phyloP scores from a whole-genome alignment of 2,329 filamentous ascomycete species.

The Calonectria leucothoes region DNA sequence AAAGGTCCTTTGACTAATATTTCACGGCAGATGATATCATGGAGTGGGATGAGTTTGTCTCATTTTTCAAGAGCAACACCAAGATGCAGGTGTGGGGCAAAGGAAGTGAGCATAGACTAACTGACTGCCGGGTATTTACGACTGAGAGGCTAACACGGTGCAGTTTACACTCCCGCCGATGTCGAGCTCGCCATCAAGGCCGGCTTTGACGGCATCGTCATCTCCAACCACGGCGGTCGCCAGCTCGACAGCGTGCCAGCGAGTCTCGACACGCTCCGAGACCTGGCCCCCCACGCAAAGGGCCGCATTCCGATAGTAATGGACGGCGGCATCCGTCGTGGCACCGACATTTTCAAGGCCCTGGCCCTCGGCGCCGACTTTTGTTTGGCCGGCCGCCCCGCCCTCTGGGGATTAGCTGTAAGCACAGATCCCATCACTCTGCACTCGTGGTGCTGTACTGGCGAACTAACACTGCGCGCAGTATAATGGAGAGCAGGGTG shows the following conservation, averaged over 20 bases:
- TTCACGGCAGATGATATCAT: background rate
- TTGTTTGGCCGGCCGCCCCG: slow-evolving; percentile 24
- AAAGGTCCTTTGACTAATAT: background rate
- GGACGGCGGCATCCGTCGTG: slow-evolving; percentile 51
- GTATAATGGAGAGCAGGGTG: slow-evolving; percentile 24
- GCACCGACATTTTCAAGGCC: slow-evolving; percentile 49
- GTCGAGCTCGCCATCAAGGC: slow-evolving; percentile 42
- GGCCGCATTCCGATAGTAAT: slow-evolving; percentile 40
- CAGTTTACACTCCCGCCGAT: slow-evolving; percentile 47
- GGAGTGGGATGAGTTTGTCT: slow-evolving; percentile 18
- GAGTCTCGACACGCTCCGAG: slow-evolving; percentile 45
- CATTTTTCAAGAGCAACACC: slow-evolving; percentile 22
- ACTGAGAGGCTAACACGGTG: background rate
- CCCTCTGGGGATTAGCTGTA: slow-evolving; percentile 29
- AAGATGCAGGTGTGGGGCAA: slow-evolving; percentile 28
- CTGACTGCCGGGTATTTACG: too few species aligned
- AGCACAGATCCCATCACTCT: background rate
- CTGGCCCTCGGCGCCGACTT: slow-evolving; percentile 47
- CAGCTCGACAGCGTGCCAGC: slow-evolving; percentile 47
- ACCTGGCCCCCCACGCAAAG: slow-evolving; percentile 41
- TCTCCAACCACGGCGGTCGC: slow-evolving; percentile 50
- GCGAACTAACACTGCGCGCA: background rate
- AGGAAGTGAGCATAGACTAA: slow-evolving; percentile 22
- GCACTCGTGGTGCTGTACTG: accelerated
- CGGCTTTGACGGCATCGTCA: slow-evolving; percentile 44